These are phyloP conservation scores for Debaryomyces psychrophilus DNA, from an alignment of 1,139 yeast genomes.

Conservation along the genomic window DNA sequence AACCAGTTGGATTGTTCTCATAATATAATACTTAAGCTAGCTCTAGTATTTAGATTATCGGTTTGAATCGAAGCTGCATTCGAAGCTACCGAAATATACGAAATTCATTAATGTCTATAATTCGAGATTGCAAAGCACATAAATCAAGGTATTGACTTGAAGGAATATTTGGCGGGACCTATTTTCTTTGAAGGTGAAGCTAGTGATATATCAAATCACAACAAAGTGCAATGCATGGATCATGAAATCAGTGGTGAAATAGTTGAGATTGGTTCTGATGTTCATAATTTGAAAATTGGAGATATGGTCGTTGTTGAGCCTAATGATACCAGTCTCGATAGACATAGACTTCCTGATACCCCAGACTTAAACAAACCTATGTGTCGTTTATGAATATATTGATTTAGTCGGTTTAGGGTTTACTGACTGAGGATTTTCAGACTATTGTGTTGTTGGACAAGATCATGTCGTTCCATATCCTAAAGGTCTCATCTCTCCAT, in stretches of 20 bases:
- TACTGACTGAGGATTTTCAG: conserved; percentile 54
- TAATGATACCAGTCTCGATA: conserved; percentile 47
- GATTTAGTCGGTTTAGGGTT: conserved; percentile 52
- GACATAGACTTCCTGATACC: conserved; percentile 26
- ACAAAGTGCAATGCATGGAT: conserved; percentile 41
- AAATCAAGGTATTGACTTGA: conserved; percentile 49
- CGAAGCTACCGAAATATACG: too few relatives aligned
- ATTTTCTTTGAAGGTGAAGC: conserved; percentile 42
- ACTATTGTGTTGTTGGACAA: conserved; percentile 51
- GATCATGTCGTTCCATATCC: conserved; percentile 51
- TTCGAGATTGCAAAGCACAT: neutral
- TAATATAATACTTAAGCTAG: too few relatives aligned
- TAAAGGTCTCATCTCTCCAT: conserved; percentile 45
- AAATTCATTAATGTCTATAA: too few relatives aligned
- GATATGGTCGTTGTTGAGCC: conserved; percentile 52
- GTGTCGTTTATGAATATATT: conserved; percentile 46
- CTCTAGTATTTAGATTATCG: too few relatives aligned
- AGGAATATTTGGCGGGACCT: conserved; percentile 57
- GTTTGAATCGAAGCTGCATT: too few relatives aligned
- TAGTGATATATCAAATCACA: conserved; percentile 23
- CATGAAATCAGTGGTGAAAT: conserved; percentile 57
- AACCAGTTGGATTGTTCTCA: too few relatives aligned
- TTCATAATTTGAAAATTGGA: conserved; percentile 32
- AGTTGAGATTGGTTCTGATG: conserved; percentile 29
- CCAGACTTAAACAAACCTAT: conserved; percentile 25